Base-by-base conservation (phyloP, 2,329 filamentous ascomycete genomes). In the Colletotrichum orchidophilum region DNA sequence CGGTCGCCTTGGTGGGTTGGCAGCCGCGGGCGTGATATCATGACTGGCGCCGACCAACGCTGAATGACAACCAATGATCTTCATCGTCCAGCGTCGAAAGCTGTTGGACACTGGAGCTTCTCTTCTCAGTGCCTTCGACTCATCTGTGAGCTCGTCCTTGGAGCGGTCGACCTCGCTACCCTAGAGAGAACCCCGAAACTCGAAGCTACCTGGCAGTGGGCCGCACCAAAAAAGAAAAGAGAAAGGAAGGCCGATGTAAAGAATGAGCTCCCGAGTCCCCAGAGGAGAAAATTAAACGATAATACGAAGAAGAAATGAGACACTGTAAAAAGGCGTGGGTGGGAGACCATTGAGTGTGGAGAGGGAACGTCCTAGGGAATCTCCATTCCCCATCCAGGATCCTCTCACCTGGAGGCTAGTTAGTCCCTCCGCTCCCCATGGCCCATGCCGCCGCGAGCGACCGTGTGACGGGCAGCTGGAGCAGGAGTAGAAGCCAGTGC, bases 241-340 rank as follows among this genome's bases (percentile, higher is more conserved):
- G 42, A 57, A 66, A 65, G 24, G 46, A 46, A 21, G 29, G 24
- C 2, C 50, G 13, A 31, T 46, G 52, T 53, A 31, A 58, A 63
- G 52, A 67, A 62, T 46, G 35, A 52, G 46, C 35, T 39, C 29
- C 42, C n/a, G n/a, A n/a, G n/a, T 11, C 53, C 18, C 18, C 18
- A 9, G 18, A 42, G 53, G 13, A 39, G 39, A 52, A 52, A 49
- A 27, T 46, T 39, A 53, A 53, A 57, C 39, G 57, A 62, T 35
- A 67, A 71, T 71, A 71, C 68, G 68, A 71, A 67, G 63, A 71
- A 67, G 68, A 71, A 71, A 71, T 71, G 63, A 71, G 63, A 53
- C n/a, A 52, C 50, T 31, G 52, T 53, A 35, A 58, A 71, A 58
- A 33, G 60, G 58, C 63, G 57, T 58, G 33, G 63, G 42, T 71